Evolutionary conservation across 108 stramenopile species (phyloP).

Genomic region (Nannochloropsis gaditana): DNA sequence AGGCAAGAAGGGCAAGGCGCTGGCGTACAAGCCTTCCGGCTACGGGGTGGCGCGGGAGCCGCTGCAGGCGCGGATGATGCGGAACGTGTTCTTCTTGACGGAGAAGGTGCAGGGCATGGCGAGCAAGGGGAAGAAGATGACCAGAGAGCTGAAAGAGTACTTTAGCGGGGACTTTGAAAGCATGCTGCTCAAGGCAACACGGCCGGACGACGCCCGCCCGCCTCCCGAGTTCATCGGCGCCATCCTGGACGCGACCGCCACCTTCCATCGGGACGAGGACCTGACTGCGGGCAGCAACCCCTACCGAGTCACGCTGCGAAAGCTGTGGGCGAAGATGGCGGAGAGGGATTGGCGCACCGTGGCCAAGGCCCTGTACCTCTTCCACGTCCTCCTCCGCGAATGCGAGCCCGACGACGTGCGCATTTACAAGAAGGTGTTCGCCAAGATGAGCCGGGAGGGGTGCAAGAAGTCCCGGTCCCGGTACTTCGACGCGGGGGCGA

Average conservation of each 20-base stretch:
- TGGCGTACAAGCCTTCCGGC: not conserved
- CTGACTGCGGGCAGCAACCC: slow-evolving; percentile 52
- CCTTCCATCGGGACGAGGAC: slow-evolving; percentile 43
- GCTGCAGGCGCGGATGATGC: not conserved
- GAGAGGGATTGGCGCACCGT: slow-evolving; percentile 57
- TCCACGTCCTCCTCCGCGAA: slow-evolving; percentile 49
- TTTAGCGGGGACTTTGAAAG: slow-evolving; percentile 40
- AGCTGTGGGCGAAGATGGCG: slow-evolving; percentile 58
- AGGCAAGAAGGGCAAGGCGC: not conserved
- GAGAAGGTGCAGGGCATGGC: slow-evolving; percentile 6
- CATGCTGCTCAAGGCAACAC: slow-evolving; percentile 51
- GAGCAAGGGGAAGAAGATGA: not conserved
- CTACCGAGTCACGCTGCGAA: slow-evolving; percentile 56
- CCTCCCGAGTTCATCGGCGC: slow-evolving; percentile 41
- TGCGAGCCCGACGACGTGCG: slow-evolving; percentile 29
- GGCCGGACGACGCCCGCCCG: slow-evolving; percentile 48
- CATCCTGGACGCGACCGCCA: slow-evolving; percentile 32
- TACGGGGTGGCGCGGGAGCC: slow-evolving; percentile 14
- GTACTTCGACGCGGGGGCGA: slow-evolving; percentile 38
- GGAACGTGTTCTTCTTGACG: not conserved
- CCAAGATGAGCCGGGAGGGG: slow-evolving; percentile 41
- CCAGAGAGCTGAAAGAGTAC: slow-evolving; percentile 33
- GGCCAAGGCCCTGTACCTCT: slow-evolving; percentile 48
- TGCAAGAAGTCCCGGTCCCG: slow-evolving; percentile 42
- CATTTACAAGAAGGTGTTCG: slow-evolving; percentile 46